Percentiles rank a stretch among this genome's conserved stretches.
These are phyloP conservation scores for Carex myosuroides DNA, from an alignment of 176 grass and related monocot genomes.

Conservation along the genomic window DNA sequence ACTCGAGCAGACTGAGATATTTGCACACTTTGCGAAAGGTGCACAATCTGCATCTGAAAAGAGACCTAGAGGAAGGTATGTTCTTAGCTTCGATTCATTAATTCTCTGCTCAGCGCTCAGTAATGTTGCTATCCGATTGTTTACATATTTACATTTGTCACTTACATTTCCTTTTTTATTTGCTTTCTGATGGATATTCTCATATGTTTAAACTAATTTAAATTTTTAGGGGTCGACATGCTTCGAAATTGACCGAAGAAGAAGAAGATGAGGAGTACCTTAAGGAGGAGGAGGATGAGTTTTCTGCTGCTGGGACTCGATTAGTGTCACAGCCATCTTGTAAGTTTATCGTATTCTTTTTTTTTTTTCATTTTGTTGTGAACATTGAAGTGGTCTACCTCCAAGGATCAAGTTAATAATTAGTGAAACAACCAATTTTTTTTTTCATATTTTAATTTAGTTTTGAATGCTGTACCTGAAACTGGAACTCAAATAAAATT, in stretches of 20 bases:
- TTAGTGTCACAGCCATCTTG: conserved; percentile 78
- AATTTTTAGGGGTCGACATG: conserved; percentile 72
- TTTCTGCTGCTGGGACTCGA: conserved; percentile 65
- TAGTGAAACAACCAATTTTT: neutral
- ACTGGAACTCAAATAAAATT: neutral
- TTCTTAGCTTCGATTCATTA: neutral
- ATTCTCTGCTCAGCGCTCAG: neutral
- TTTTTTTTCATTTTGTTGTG: neutral
- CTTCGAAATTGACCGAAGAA: conserved; percentile 81
- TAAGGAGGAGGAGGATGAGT: conserved; percentile 81
- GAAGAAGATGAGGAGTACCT: conserved; percentile 96
- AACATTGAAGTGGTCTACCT: neutral
- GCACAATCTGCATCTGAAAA: conserved; percentile 56
- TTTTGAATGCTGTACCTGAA: neutral
- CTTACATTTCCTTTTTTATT: neutral
- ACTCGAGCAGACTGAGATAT: conserved; percentile 90
- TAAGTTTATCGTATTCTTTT: conserved; percentile 30
- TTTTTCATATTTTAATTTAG: neutral
- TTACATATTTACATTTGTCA: neutral
- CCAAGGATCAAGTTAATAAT: neutral
- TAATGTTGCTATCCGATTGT: neutral
- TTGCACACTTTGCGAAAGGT: conserved; percentile 90
- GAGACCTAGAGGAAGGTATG: conserved; percentile 68
- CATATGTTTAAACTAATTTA: conserved; percentile 9
- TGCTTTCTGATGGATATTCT: neutral